Evolutionary conservation across 2,329 filamentous ascomycete genomes (phyloP), one percentile per base, ranked within the genome.

Genomic region (Neonectria coccinea): DNA sequence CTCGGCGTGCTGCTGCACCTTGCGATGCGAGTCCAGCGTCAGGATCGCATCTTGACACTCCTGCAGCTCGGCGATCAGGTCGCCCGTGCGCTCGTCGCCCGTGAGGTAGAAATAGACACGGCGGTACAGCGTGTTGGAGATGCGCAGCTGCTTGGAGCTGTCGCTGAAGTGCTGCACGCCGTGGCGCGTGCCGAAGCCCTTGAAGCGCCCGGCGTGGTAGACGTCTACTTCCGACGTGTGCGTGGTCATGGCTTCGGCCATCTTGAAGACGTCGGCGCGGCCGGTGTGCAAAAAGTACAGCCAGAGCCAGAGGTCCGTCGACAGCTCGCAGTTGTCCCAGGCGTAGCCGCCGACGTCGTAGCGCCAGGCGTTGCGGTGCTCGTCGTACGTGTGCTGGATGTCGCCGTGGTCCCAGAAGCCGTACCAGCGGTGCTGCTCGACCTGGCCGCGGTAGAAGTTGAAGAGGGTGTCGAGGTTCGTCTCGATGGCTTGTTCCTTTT

Each of bases 281-380:
- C 86, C 86, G 0, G 86, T 89, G 29, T 84, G 84, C 2, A 90
- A 80, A 75, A 89, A 90, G 64, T 87, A 85, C 4, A 82, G 82
- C 88, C 88, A 89, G 62, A 89, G 83, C 77, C 85, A 89, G 3
- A 89, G 75, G 67, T 90, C 86, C 0, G 88, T 85, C 0, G 87
- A 89, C 0, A 90, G 78, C 73, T 90, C 87, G 0, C 84, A 87
- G 71, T 89, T 90, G 64, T 89, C 87, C 88, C 88, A 90, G 0
- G 86, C 87, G 67, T 86, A 90, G 0, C 88, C 88, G 6, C 88
- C 88, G 25, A 90, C 75, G 57, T 90, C 88, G 67, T 89, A 90
- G 4, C 85, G 80, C 88, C 88, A 90, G 2, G 80, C 80, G 67
- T 89, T 87, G 5, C 87, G 79, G 74, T 88, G 82, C 0, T 72